A percentile compares a stretch with the other conserved stretches of the same genome.
phyloP scores from a whole-genome alignment of 75 land plant genomes.

The Selaginella tamariscina region DNA sequence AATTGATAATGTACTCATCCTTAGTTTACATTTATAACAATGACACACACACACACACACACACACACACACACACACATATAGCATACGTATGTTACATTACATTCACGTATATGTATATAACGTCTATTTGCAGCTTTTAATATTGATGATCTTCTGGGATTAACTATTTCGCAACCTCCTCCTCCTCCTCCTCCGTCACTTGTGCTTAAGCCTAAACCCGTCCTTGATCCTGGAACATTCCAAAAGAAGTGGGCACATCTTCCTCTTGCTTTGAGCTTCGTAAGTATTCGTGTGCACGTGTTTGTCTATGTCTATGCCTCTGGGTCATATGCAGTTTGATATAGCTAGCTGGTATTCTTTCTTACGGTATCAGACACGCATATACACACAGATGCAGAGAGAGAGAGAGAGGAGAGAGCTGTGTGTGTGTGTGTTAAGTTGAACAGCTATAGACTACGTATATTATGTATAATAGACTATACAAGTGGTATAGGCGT shows the following conservation, averaged over 20 bases:
- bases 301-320: neutral
- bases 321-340: neutral
- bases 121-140: constrained; percentile 1
- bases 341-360: neutral
- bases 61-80: no score
- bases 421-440: no score
- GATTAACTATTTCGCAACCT: constrained; percentile 36
- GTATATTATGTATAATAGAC: no score
- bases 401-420: no score
- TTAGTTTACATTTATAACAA: no score
- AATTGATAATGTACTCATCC: no score
- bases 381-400: no score
- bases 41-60: no score
- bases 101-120: no score
- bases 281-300: constrained; percentile 35
- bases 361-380: neutral
- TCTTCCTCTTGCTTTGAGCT: constrained; percentile 48
- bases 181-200: constrained; percentile 26
- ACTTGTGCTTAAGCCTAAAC: constrained; percentile 60
- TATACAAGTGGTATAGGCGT: no score
- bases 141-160: constrained; percentile 78
- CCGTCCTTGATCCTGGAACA: constrained; percentile 60
- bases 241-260: constrained; percentile 96
- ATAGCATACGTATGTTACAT: no score
- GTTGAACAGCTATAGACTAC: no score